A percentile compares a stretch with the other conserved stretches of the same genome.
These are phyloP conservation scores for Populus alba DNA, from an alignment of 345 rosid genomes.

Conservation along the genomic window DNA sequence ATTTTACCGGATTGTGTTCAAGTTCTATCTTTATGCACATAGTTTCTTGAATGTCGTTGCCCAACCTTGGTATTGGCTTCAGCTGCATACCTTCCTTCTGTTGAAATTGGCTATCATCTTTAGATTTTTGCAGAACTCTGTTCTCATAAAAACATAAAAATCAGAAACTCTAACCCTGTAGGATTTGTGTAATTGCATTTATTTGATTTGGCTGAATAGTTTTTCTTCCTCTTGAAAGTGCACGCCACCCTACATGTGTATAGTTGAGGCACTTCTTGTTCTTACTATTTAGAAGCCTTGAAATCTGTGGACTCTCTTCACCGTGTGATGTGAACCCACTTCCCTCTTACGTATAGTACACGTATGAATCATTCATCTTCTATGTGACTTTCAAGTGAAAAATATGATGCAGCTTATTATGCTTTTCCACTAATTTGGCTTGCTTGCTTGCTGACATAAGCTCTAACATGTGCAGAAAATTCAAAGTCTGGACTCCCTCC, in stretches of 20 bases:
- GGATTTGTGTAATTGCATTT: not conserved
- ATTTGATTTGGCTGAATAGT: not conserved
- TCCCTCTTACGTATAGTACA: not conserved
- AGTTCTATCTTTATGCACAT: not conserved
- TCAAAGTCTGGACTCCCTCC: constrained; percentile 74
- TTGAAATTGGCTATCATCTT: not conserved
- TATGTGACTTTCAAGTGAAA: constrained; percentile 9
- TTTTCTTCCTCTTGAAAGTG: not conserved
- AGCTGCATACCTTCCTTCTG: not conserved
- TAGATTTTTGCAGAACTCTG: not conserved
- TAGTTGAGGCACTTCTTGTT: not conserved
- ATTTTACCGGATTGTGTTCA: not conserved
- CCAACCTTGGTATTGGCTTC: not conserved
- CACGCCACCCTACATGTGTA: not conserved
- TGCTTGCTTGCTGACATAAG: constrained; percentile 5
- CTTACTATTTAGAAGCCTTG: not conserved
- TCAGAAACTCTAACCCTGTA: not conserved
- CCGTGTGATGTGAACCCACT: not conserved
- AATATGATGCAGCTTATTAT: not conserved
- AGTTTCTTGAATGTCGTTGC: not conserved
- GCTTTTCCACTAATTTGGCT: not conserved
- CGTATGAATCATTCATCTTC: not conserved
- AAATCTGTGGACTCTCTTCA: not conserved
- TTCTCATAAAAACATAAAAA: not conserved
- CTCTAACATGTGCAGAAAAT: constrained; percentile 50